phyloP scores from a whole-genome alignment of 768 basidiomycete species.

The Panaeolus papilionaceus region DNA sequence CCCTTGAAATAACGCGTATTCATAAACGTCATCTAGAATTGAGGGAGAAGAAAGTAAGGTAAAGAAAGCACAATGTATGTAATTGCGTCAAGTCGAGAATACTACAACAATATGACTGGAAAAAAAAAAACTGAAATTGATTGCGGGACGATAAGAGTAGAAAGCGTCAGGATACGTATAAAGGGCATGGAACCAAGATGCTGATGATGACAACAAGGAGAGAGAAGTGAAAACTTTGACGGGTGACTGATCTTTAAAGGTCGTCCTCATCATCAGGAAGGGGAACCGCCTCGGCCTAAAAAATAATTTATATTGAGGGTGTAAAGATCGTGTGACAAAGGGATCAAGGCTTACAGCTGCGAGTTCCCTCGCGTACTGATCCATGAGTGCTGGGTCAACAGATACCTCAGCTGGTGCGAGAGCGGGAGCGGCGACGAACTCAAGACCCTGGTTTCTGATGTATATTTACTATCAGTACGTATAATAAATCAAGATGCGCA shows the following conservation, averaged over 20 bases:
- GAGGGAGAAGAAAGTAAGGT: slow-evolving; percentile 19
- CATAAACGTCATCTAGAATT: slow-evolving; percentile 22
- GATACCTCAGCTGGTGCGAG: slow-evolving; percentile 93
- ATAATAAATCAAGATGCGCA: neutral
- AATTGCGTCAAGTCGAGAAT: slow-evolving; percentile 16
- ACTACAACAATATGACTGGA: slow-evolving; percentile 25
- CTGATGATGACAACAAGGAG: slow-evolving; percentile 26
- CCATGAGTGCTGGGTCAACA: slow-evolving; percentile 81
- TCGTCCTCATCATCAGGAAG: slow-evolving; percentile 98
- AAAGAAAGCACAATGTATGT: slow-evolving; percentile 15
- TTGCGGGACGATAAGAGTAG: neutral
- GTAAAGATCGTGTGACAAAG: slow-evolving; percentile 4
- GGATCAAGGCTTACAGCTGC: slow-evolving; percentile 50
- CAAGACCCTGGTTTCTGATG: slow-evolving; percentile 79
- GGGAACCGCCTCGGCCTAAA: slow-evolving; percentile 86
- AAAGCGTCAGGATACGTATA: slow-evolving; percentile 10
- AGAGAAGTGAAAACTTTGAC: slow-evolving; percentile 28
- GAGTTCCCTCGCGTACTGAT: slow-evolving; percentile 81
- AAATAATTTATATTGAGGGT: slow-evolving; percentile 21
- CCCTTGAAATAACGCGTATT: slow-evolving; percentile 21
- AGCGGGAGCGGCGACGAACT: slow-evolving; percentile 97
- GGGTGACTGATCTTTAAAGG: slow-evolving; percentile 46
- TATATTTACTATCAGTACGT: slow-evolving; percentile 16
- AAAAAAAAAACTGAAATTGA: slow-evolving; percentile 16
- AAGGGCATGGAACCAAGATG: slow-evolving; percentile 1